phyloP scores from a whole-genome alignment of 75 land plant genomes.

The Selaginella tamariscina region DNA sequence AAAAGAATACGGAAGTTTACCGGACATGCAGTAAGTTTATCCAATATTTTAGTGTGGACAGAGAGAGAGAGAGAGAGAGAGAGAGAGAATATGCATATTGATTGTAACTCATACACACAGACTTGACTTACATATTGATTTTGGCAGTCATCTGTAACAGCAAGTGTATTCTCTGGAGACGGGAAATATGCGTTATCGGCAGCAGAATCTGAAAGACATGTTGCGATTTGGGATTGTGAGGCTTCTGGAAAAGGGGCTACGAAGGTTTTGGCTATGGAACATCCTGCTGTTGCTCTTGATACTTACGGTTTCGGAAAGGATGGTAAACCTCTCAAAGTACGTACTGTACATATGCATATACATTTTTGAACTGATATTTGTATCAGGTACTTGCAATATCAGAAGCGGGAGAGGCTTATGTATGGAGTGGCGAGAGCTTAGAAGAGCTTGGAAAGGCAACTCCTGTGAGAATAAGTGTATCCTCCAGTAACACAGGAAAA shows the following conservation, averaged over 20 bases:
- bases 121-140: neutral
- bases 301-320: conserved; percentile 27
- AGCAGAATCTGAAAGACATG: conserved; percentile 65
- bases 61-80: no score
- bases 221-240: conserved; percentile 64
- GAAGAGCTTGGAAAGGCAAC: conserved; percentile 42
- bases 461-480: conserved; percentile 43
- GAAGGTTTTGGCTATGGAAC: conserved; percentile 65
- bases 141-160: conserved; percentile 48
- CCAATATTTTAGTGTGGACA: neutral
- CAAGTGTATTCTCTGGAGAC: conserved; percentile 47
- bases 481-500: neutral
- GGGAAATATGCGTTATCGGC: conserved; percentile 58
- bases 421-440: conserved; percentile 48
- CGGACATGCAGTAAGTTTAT: conserved; percentile 78
- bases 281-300: conserved; percentile 72
- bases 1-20: conserved; percentile 76
- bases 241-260: conserved; percentile 36
- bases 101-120: neutral
- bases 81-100: neutral
- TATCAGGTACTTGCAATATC: conserved; percentile 71
- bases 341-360: no score
- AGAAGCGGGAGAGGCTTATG: conserved; percentile 67
- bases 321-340: no score
- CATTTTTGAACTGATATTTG: no score